A percentile compares a stretch with the other conserved stretches of the same genome.
These are phyloP conservation scores for Carex arenaria DNA, from an alignment of 202 grass and related monocot genomes.

Conservation along the genomic window DNA sequence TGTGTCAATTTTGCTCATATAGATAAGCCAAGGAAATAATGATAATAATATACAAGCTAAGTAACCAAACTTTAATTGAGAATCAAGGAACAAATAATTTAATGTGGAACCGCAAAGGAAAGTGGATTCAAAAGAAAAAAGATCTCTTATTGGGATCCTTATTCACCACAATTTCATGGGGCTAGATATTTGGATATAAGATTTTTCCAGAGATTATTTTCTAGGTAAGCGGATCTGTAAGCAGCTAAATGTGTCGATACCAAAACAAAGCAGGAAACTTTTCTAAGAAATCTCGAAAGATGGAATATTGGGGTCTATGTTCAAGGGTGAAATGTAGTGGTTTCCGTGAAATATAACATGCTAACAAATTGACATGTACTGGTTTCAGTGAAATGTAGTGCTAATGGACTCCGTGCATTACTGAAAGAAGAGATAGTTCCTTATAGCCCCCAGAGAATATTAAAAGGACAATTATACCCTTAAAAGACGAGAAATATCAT, in stretches of 20 bases:
- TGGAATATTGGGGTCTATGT: not conserved
- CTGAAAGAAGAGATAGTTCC: not conserved
- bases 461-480: not conserved
- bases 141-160: not conserved
- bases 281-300: too few relatives aligned
- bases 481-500: not conserved
- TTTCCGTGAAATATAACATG: not conserved
- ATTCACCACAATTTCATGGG: not conserved
- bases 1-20: slow-evolving; percentile 13
- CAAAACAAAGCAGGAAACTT: not conserved
- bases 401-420: not conserved
- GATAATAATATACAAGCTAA: not conserved
- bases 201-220: not conserved
- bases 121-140: not conserved
- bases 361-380: not conserved
- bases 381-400: not conserved
- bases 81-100: slow-evolving; percentile 1
- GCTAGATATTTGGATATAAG: too few relatives aligned
- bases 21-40: slow-evolving; percentile 4
- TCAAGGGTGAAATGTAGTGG: not conserved
- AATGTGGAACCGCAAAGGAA: not conserved
- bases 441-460: not conserved
- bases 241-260: not conserved
- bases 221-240: not conserved
- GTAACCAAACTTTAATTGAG: not conserved